Base-by-base conservation (phyloP, 192 early-diverging fungal genomes). In the Backusella tuberculispora region DNA sequence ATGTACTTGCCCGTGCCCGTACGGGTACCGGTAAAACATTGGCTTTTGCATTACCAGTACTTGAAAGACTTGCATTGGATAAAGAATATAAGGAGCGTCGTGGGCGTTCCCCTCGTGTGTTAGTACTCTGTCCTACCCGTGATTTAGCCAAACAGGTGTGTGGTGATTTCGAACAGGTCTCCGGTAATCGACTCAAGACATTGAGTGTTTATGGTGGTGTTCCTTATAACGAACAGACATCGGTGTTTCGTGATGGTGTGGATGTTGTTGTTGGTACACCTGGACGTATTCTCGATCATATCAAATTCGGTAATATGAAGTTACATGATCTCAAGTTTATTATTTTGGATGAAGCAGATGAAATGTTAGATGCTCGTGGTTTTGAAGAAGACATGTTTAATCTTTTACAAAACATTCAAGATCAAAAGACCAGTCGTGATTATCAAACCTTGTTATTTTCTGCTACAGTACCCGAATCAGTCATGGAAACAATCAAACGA, bases 61-160 rank as follows among this genome's bases (percentile, higher is more conserved):
- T 90, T 47, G 91, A 95, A 66, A 81, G 78, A 44, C 71, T 88
- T 70, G 67, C 80, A 14, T 48, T 74, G 41, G 85, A 90, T 69
- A 76, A 81, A 34, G 80, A 74, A 34, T 68, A 48, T 45, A 72
- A 66, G 26, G 60, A 71, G 15, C 73, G 74, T 43, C 84, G 84
- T 65, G 85, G 84, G 5, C 83, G 88, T 74, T 64, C 77, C 40
- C 88, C 86, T 10, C 81, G 84, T 75, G 87, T 87, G 13, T 78
- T 88, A 47, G 81, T 88, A 14, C 79, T 89, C 37, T 80, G 87
- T 77, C 95, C 95, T 65, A 96, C 95, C n/a, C 90, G 95, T 73
- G 95, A 96, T 85, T 86, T 96, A 66, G 95, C 95, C 15, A 91
- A 95, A 42, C 95, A 96, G 83, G 92, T 96, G 67, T 92, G 90